Evolutionary conservation across 371 early-diverging fungal genomes (phyloP).

Genomic region (Mortierella sp.): DNA sequence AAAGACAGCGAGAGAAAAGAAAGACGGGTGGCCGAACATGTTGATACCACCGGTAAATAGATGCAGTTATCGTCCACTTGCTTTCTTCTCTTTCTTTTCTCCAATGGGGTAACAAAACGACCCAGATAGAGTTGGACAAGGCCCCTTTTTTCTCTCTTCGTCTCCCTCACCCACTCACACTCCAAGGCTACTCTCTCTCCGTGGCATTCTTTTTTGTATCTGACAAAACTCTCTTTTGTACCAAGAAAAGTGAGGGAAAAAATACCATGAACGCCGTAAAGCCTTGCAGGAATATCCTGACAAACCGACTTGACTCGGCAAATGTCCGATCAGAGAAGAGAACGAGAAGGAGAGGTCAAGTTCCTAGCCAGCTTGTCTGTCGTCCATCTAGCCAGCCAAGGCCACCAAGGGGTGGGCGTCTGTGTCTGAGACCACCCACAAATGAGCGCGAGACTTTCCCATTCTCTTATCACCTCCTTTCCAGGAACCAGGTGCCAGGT

Average conservation of each 20-base stretch:
- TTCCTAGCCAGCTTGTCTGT: no score
- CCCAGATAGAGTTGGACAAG: constrained; percentile 1
- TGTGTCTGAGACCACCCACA: neutral
- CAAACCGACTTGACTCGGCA: neutral
- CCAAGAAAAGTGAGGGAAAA: neutral
- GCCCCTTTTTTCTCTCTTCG: neutral
- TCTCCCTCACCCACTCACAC: neutral
- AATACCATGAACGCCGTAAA: neutral
- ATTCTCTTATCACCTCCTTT: neutral
- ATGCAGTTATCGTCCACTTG: no score
- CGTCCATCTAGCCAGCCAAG: neutral
- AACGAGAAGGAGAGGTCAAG: neutral
- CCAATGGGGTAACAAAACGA: neutral
- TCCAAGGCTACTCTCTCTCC: neutral
- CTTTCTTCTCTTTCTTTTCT: neutral
- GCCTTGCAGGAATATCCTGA: neutral
- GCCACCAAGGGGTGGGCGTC: neutral
- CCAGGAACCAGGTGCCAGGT: neutral
- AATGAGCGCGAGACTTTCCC: neutral
- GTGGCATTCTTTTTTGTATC: neutral
- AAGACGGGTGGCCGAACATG: neutral
- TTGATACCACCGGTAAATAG: neutral
- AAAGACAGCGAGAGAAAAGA: neutral
- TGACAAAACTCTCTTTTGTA: constrained; percentile 3
- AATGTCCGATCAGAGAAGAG: no score